Conservation (phyloP, 805 yeast species). For the Torulaspora gathmanii region DNA sequence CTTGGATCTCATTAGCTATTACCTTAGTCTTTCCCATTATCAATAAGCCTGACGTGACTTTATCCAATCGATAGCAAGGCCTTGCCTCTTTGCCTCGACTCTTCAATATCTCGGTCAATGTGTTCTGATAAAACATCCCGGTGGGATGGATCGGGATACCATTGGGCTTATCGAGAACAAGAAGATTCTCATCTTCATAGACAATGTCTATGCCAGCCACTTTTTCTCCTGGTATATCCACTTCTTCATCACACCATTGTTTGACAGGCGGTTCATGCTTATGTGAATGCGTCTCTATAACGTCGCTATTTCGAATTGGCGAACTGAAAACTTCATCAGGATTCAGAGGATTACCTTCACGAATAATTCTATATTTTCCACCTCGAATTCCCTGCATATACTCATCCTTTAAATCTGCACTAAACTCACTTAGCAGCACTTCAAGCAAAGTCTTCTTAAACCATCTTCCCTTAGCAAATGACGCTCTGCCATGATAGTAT, state of each 20-base stretch:
- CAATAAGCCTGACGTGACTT: conserved; percentile 90
- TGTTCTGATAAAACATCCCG: conserved; percentile 69
- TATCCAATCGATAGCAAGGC: conserved; percentile 83
- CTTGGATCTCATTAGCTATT: conserved; percentile 64
- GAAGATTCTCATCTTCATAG: conserved; percentile 64
- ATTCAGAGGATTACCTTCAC: conserved; percentile 17
- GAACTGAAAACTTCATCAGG: conserved; percentile 15
- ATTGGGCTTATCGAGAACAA: conserved; percentile 86
- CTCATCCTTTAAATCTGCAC: conserved; percentile 21
- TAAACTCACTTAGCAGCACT: conserved; percentile 40
- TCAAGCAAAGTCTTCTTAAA: conserved; percentile 37
- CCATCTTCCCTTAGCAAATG: conserved; percentile 46
- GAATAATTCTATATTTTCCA: conserved; percentile 21
- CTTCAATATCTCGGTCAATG: conserved; percentile 72
- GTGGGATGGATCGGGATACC: conserved; percentile 97
- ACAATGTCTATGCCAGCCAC: conserved; percentile 55
- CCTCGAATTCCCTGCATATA: conserved; percentile 18
- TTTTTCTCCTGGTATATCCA: conserved; percentile 9
- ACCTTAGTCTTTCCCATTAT: conserved; percentile 37
- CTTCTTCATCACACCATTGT: conserved; percentile 26
- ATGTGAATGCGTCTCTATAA: conserved; percentile 42
- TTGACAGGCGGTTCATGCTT: conserved; percentile 87
- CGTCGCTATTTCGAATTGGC: conserved; percentile 27
- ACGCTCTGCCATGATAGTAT: conserved; percentile 36
- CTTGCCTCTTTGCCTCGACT: conserved; percentile 52